Percentiles rank a stretch among this genome's conserved stretches.
These are phyloP conservation scores for Rhinocladiella mackenziei DNA, from an alignment of 2,329 filamentous ascomycete genomes.

Conservation along the genomic window DNA sequence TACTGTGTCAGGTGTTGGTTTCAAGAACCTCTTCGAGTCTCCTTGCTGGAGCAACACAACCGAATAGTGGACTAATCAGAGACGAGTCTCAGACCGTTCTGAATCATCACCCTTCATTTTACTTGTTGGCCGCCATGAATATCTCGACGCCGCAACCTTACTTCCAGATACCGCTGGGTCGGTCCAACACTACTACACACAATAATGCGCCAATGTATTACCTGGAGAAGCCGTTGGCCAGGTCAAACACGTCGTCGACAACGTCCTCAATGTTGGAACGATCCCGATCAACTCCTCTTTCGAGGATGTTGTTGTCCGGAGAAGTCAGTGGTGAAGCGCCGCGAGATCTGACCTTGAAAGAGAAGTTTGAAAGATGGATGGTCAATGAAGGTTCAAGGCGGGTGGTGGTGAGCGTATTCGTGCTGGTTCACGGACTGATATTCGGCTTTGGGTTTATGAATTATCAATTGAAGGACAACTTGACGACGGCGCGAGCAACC, in stretches of 20 bases:
- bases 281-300: slow-evolving; percentile 76
- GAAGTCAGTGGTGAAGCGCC: slow-evolving; percentile 73
- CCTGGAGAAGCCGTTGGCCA: slow-evolving; percentile 28
- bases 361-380: slow-evolving; percentile 83
- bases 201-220: slow-evolving; percentile 28
- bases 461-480: slow-evolving; percentile 70
- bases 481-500: slow-evolving; percentile 60
- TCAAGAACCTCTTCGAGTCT: slow-evolving; percentile 15
- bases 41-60: slow-evolving; percentile 16
- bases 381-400: slow-evolving; percentile 79
- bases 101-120: slow-evolving; percentile 7
- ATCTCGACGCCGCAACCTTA: slow-evolving; percentile 15
- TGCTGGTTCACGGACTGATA: slow-evolving; percentile 68
- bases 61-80: slow-evolving; percentile 9
- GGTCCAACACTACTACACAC: slow-evolving; percentile 27
- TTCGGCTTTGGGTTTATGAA: slow-evolving; percentile 78
- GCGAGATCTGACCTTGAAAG: slow-evolving; percentile 62
- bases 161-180: slow-evolving; percentile 27
- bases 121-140: slow-evolving; percentile 20
- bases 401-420: slow-evolving; percentile 76
- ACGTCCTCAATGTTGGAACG: slow-evolving; percentile 51
- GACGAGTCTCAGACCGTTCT: slow-evolving; percentile 7
- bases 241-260: slow-evolving; percentile 23
- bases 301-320: slow-evolving; percentile 75
- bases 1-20: slow-evolving; percentile 24